Evolutionary conservation across 1,284 basidiomycete species (phyloP), one percentile per base, ranked within the genome.

Genomic region (Sanghuangporus baumii): DNA sequence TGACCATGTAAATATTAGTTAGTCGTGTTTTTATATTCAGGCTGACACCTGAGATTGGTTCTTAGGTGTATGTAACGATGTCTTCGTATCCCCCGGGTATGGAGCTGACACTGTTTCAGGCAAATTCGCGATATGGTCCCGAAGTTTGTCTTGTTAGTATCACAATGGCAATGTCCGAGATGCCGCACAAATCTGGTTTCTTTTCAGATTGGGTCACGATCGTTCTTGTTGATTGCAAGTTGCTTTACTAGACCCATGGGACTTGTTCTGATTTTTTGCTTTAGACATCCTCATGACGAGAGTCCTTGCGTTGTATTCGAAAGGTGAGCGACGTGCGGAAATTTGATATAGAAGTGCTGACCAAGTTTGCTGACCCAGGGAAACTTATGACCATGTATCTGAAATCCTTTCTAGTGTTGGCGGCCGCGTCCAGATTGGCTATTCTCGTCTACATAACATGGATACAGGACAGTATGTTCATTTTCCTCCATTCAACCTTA

Each of bases 271-370:
- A n/a, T 2, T 4, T 18, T 43, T 41, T 41, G 2, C n/a, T 20
- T 9, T 41, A 59, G 58, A 51, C 23, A 59, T 59, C 31, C 58
- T 59, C 2, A 8, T 41, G 34, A 41, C 52, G 7, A 50, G 58
- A 36, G 58, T 59, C 6, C 50, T 59, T 3, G 58, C 58, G 6
- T 36, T 59, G 14, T 59, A 51, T 18, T 31, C 31, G 12, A 37
- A 37, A 38, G 4, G 58, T 52, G 1, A 31, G 11, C 2, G 11
- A n/a, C 14, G 18, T 16, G 18, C 3, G 26, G 26, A 11, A 14
- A 3, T 48, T 6, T 6, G 16, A 31, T 5, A 31, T n/a, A 36
- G 16, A 23, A 16, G 1, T 31, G 12, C 14, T 3, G 20, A 41
- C 8, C 14, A 26, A 12, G 9, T 40, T 43, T 11, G n/a, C 4